Evolutionary conservation across 116 monocot genomes (phyloP), one percentile per base, ranked within the genome.

Genomic region (Zostera marina): DNA sequence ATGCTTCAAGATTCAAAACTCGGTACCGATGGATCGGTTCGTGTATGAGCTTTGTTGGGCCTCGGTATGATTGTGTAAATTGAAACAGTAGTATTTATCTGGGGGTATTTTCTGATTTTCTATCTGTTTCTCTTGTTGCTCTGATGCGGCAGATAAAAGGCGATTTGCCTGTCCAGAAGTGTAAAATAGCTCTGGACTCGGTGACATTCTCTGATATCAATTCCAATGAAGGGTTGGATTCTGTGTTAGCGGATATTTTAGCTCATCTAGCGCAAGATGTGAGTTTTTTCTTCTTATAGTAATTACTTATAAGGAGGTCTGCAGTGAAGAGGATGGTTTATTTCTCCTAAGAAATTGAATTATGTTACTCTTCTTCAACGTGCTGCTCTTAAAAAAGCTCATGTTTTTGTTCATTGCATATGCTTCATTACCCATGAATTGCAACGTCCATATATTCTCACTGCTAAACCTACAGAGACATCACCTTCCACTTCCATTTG

Each of bases 41-140:
- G 77, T 94, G 65, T 94, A 82, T 74, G 96, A 96, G 76, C 77
- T 96, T 60, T 96, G 89, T 74, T 96, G 89, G 96, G 74, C 76
- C 9, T 64, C 82, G 85, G 96, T 85, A 32, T 32, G 32, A 32
- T 32, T 32, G 32, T 5, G 32, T 32, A 3, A 32, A 32, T 42
- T 25, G 77, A 52, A 26, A 12, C 47, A 15, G 10, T 59, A 15
- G 8, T 17, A 20, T 10, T 22, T 19, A 20, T 7, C 11, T 17
- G 21, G 4, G 5, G 43, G 39, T 59, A 56, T 32, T 16, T 15
- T 38, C 21, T 22, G 44, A 26, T 22, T 47, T 66, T 39, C 7
- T 8, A 53, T 4, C 49, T 52, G n/a, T 38, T 13, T 66, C 42
- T 41, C 25, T 65, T 48, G 19, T 43, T 21, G 24, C 8, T 53